Base-by-base conservation (phyloP, 371 early-diverging fungal genomes). In the Gilbertella persicaria region DNA sequence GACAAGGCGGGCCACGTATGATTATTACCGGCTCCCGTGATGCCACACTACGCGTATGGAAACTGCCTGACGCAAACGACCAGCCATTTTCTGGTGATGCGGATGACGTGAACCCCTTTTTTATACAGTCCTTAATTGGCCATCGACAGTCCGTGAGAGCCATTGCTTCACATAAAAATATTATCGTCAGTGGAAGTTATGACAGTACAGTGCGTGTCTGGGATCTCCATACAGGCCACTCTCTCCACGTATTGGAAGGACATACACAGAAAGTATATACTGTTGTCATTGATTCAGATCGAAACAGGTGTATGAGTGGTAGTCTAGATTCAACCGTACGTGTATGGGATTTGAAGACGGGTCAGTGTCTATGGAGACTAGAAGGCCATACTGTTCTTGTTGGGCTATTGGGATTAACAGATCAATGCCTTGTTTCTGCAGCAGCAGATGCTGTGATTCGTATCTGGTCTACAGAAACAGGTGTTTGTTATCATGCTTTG, bases 11-110 rank as follows among this genome's bases (percentile, higher is more conserved):
- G 0, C 40, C 17, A 7, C 89, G 91, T 14, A 73, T 94, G 48
- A 85, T 99, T 47, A 91, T 99, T 12, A 93, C 96, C 2, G 99
- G 99, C 4, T 97, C 98, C 4, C 85, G 99, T 45, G 99, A 99
- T 70, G 88, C 96, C 2, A 93, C 95, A 0, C 57, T 98, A 21
- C 73, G 91, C 4, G 95, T 99, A 4, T 99, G 99, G 99, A 72
- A 75, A 21, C 68, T 98, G 29, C 98, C 98, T 3, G 78, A 86
- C 30, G 46, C 47, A 17, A 47, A 53, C 5, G 37, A 51, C 16
- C 16, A 37, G 2, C 53, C 45, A 33, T 52, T 38, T 24, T 56
- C 46, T 58, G 63, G 43, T 16, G 45, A 64, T 25, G 67, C 71
- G 14, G 47, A 63, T 21, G 67, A 67, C 13, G 48, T 50, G 19